Evolutionary conservation across 2,329 filamentous ascomycete species (phyloP), one percentile per base, ranked within the genome.

Genomic region (Pezicula neosporulosa): DNA sequence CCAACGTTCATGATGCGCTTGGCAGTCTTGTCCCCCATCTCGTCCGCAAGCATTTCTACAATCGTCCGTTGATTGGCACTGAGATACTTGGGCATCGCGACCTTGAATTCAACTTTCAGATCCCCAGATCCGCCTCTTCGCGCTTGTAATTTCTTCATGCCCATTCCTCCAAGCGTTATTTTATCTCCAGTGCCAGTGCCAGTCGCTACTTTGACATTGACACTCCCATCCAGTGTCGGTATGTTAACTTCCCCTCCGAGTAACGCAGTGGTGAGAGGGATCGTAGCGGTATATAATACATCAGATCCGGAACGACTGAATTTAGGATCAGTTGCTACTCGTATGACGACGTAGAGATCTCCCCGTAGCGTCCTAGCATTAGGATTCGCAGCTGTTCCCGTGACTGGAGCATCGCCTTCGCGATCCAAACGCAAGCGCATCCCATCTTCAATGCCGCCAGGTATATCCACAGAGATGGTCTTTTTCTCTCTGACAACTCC

Each of bases 41-140:
- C 94, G 63, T 99, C 92, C 6, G 94, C 94, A 58, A 99, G 82
- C 83, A 97, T 93, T 74, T 99, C 94, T 42, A 96, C 74, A 53
- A 99, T 88, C 1, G 90, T 95, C 49, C 94, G 82, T 75, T 99
- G 92, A 72, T 96, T 97, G 43, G 87, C 82, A 49, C 82, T 90
- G 58, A 99, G 77, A 64, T 93, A 97, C 73, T 96, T 97, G 43
- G 94, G 94, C 90, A 97, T 96, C 49, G 82, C 76, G 43, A 99
- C 89, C 69, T 90, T 90, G 80, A 96, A 99, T 69, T 99, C 93
- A 6, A 99, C 91, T 67, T 84, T 87, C 54, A 99, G 73, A 66
- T 99, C 94, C 57, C 94, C 94, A 28, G 79, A 82, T 37, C 78
- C 80, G 30, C 78, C 82, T 50, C 85, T 80, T 44, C 90, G 80